Evolutionary conservation across 441 rosid genomes (phyloP).

Genomic region (Erodium moschatum): DNA sequence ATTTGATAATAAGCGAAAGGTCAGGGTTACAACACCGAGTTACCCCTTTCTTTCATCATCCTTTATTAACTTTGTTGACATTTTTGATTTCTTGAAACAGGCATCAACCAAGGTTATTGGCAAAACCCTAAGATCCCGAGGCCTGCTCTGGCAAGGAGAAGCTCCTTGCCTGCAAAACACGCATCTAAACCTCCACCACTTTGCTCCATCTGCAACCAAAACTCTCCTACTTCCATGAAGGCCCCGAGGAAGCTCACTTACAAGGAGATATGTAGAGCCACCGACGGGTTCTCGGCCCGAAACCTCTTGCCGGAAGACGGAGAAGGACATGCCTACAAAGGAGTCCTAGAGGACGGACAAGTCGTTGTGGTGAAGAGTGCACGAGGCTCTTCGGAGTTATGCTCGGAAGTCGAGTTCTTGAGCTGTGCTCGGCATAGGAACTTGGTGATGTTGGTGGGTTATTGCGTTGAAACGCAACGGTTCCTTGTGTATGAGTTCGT

Average conservation of each 20-base stretch:
- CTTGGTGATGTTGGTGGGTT: slow-evolving; percentile 49
- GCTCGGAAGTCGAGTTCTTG: slow-evolving; percentile 49
- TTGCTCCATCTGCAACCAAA: slow-evolving; percentile 45
- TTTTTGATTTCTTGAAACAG: slow-evolving; percentile 19
- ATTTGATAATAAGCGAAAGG: too few species aligned
- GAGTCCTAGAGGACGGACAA: slow-evolving; percentile 38
- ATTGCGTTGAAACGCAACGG: slow-evolving; percentile 42
- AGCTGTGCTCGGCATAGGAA: slow-evolving; percentile 52
- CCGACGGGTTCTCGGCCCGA: slow-evolving; percentile 32
- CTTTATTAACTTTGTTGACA: too few species aligned
- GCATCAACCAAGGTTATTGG: not conserved
- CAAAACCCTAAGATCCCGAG: slow-evolving; percentile 9
- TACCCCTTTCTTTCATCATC: too few species aligned
- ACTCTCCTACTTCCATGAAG: slow-evolving; percentile 33
- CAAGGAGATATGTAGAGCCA: slow-evolving; percentile 34
- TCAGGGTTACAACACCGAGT: too few species aligned
- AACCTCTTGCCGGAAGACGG: slow-evolving; percentile 43
- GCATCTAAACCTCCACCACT: slow-evolving; percentile 40
- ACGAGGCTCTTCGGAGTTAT: slow-evolving; percentile 43
- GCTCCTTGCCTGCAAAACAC: slow-evolving; percentile 21
- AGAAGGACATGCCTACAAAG: slow-evolving; percentile 38
- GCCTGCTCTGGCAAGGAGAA: slow-evolving; percentile 9
- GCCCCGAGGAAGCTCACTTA: slow-evolving; percentile 36
- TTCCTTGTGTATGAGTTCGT: slow-evolving; percentile 46
- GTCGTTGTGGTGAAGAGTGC: slow-evolving; percentile 45